These are phyloP conservation scores for Arxiozyma slooffiae DNA, from an alignment of 1,139 yeast genomes.

Conservation along the genomic window DNA sequence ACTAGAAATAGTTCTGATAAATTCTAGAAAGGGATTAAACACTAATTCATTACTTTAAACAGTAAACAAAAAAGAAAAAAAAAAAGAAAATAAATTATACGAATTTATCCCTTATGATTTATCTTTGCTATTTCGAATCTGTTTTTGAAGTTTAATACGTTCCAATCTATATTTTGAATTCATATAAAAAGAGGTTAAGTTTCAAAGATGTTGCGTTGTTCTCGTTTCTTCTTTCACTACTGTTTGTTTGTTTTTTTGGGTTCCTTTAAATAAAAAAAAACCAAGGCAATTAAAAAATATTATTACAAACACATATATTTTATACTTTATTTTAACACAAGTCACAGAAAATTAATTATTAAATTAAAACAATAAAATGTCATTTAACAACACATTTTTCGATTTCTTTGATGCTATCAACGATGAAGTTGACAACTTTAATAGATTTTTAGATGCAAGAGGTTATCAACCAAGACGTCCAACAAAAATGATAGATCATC, in stretches of 20 bases:
- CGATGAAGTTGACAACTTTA: conserved; percentile 34
- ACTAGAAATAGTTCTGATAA: background rate
- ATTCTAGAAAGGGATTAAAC: background rate
- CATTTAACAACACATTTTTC: conserved; percentile 35
- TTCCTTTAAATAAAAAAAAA: too few relatives aligned
- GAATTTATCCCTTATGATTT: background rate
- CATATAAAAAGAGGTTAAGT: background rate
- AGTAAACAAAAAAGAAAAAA: too few relatives aligned
- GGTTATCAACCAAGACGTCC: conserved; percentile 13
- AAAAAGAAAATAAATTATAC: too few relatives aligned
- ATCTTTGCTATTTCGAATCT: background rate
- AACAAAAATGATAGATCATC: conserved; percentile 5
- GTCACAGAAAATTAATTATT: too few relatives aligned
- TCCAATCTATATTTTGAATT: background rate
- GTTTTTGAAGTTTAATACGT: too few relatives aligned
- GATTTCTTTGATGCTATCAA: conserved; percentile 35
- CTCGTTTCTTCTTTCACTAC: background rate
- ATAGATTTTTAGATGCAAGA: conserved; percentile 26
- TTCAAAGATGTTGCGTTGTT: background rate
- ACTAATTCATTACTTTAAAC: too few relatives aligned
- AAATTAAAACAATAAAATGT: conserved; percentile 20
- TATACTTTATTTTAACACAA: too few relatives aligned
- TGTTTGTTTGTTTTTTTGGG: too few relatives aligned
- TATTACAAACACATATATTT: too few relatives aligned
- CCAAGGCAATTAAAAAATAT: background rate